Base-by-base conservation (phyloP, 106 monocot species). In the Acorus gramineus region DNA sequence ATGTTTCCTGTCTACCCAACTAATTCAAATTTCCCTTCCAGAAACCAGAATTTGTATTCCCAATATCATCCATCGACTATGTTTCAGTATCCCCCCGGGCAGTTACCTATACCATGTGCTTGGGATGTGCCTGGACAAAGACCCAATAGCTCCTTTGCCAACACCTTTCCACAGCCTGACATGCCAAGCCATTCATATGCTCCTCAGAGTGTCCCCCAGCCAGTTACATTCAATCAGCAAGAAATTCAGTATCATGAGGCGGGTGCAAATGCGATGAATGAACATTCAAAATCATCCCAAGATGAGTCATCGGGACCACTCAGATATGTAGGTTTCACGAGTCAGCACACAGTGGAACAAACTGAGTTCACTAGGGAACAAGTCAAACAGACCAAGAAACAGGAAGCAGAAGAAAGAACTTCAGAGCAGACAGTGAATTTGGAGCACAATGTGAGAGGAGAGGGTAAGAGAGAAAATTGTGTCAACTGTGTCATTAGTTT, bases 1-100 rank as follows among this genome's bases (percentile, higher is more conserved):
- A 13, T 45, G 63, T 67, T 71, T 55, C 67, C 62, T 11, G 62
- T 63, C 44, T 56, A 50, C 52, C 55, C 48, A 47, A 62, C 65
- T 42, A 55, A 60, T 67, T 42, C 8, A 53, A 50, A 48, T 4
- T 80, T 42, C 68, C 75, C 55, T 49, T 48, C 28, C 28, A 28
- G 28, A 42, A 42, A 49, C 13, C 46, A 57, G 7, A 56, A 50
- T 52, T 10, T 28, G 28, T 47, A 56, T 55, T n/a, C 66, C 58
- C 71, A 71, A 57, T 57, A 55, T 47, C 69, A 61, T 54, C 52
- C 47, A 74, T 53, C 49, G 47, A 11, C 14, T 61, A 11, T 46
- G 55, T 53, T 56, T 72, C 28, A 28, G 28, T 42, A 6, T 49
- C 12, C 48, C n/a, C 58, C 11, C 43, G 42, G 28, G 44, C 13